phyloP scores from a whole-genome alignment of 768 basidiomycete genomes.

The Collybiopsis confluens region DNA sequence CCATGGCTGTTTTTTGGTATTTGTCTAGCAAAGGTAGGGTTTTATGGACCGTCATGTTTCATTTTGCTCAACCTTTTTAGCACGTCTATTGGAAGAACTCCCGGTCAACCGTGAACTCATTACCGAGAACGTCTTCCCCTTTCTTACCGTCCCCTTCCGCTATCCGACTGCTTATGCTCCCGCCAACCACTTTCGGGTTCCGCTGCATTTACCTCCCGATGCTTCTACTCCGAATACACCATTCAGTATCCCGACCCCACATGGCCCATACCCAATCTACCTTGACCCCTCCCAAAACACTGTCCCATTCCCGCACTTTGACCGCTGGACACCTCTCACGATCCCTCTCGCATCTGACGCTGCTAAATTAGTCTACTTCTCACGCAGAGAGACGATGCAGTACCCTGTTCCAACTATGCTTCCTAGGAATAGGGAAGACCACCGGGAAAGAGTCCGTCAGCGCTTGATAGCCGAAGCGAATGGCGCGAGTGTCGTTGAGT shows the following conservation, averaged over 20 bases:
- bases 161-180: conserved; percentile 60
- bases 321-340: conserved; percentile 21
- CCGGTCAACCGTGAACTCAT: conserved; percentile 21
- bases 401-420: conserved; percentile 39
- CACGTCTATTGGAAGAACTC: conserved; percentile 24
- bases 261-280: conserved; percentile 48
- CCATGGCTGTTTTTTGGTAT: conserved; percentile 64
- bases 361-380: conserved; percentile 61
- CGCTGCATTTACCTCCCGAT: conserved; percentile 24
- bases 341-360: conserved; percentile 49
- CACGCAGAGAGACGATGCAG: conserved; percentile 46
- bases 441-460: conserved; percentile 15
- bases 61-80: conserved; percentile 9
- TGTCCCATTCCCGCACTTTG: conserved; percentile 26
- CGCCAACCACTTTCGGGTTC: conserved; percentile 54
- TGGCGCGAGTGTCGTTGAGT: not conserved
- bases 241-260: conserved; percentile 20
- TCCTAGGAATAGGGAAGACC: conserved; percentile 26
- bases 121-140: conserved; percentile 33
- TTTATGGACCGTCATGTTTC: too few species aligned
- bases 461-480: not conserved
- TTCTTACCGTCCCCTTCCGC: conserved; percentile 46
- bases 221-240: not conserved
- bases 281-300: conserved; percentile 22
- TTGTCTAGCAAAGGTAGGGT: conserved; percentile 42